Conservation (phyloP, 2,329 filamentous ascomycete species). For the Lizonia empirigonia region DNA sequence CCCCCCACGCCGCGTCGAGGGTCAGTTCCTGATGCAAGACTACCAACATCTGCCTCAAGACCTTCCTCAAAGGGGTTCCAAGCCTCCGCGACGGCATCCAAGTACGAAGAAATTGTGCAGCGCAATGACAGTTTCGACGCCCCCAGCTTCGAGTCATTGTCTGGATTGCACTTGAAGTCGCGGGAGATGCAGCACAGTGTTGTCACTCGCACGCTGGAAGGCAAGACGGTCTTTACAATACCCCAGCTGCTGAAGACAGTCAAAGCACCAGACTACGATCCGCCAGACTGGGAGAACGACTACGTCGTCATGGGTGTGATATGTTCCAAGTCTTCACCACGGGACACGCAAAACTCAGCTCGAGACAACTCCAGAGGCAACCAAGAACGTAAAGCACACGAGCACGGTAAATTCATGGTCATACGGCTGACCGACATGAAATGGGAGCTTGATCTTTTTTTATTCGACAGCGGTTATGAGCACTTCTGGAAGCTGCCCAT, state of each 20-base stretch:
- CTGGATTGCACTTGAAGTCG: constrained; percentile 79
- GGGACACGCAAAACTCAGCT: constrained; percentile 59
- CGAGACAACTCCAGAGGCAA: constrained; percentile 49
- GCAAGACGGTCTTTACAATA: constrained; percentile 77
- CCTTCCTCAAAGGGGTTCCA: constrained; percentile 30
- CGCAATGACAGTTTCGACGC: constrained; percentile 58
- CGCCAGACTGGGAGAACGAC: constrained; percentile 83
- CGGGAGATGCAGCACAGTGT: constrained; percentile 82
- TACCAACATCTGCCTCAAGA: constrained; percentile 29
- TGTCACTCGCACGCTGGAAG: constrained; percentile 75
- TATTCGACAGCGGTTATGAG: constrained; percentile 89
- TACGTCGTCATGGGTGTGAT: constrained; percentile 89
- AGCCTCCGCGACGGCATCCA: constrained; percentile 28
- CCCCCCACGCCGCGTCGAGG: constrained; percentile 26
- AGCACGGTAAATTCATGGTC: constrained; percentile 87
- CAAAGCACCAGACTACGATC: constrained; percentile 79
- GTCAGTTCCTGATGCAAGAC: constrained; percentile 18
- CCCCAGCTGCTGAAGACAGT: constrained; percentile 81
- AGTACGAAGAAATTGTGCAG: constrained; percentile 39
- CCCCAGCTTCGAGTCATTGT: constrained; percentile 74
- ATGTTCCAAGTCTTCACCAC: constrained; percentile 84
- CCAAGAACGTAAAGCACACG: constrained; percentile 59
- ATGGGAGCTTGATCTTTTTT: constrained; percentile 88
- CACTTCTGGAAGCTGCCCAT: constrained; percentile 92
- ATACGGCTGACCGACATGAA: constrained; percentile 85